Base-by-base conservation (phyloP, 2,329 filamentous ascomycete species). In the Conoideocrella luteorostrata region DNA sequence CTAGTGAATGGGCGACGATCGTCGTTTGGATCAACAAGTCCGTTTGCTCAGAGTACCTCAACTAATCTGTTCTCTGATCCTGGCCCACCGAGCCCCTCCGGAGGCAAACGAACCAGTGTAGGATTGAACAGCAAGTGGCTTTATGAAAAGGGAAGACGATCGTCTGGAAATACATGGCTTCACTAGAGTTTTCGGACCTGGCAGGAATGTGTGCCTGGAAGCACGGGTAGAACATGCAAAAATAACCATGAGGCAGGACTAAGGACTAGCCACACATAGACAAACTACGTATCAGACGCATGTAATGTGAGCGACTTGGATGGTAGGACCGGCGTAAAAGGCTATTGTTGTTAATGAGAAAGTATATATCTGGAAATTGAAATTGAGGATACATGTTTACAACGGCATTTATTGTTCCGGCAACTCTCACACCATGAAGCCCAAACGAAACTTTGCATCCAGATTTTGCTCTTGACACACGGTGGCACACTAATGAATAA, bases 71-170 rank as follows among this genome's bases (percentile, higher is more conserved):
- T 80, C 50, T 62, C 70, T 17, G 78, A 78, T n/a, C 80, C 84
- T 2, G 72, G 76, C 12, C 83, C 84, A 15, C 86, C 86, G 2
- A 90, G 82, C 50, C 86, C 87, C 1, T 67, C 68, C 5, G 66
- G 71, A 5, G 74, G 76, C 29, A 88, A 85, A 67, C 77, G 80
- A 45, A 82, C 83, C 33, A 89, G 80, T 52, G 80, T 94, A 41
- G 81, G 82, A 1, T 59, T 96, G 58, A 96, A 91, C 65, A 95
- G 82, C 68, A 95, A 93, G 68, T 97, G 91, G 91, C 65, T 96
- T 47, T 97, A 95, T 59, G 88, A 96, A 64, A 87, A 82, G 66
- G 84, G 86, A 55, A 70, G 81, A 60, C 61, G 80, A 60, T 68
- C 75, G 52, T 70, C 73, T 41, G 62, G 69, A 10, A 71, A 62